Evolutionary conservation across 2,329 filamentous ascomycete species (phyloP).

Genomic region (Hansfordia pulvinata): DNA sequence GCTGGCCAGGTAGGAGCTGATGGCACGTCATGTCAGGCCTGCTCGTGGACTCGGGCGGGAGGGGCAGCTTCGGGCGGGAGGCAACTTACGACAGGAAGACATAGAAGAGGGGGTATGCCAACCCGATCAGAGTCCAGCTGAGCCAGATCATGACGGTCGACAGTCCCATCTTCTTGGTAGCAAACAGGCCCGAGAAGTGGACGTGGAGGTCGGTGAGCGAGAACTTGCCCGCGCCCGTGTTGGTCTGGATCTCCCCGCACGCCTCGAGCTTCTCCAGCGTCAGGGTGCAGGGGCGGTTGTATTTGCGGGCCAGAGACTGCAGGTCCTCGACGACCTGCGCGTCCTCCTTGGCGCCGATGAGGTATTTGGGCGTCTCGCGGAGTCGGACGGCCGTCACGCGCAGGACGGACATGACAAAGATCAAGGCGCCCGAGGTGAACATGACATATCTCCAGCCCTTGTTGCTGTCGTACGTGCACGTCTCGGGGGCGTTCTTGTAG

Average conservation of each 20-base stretch:
- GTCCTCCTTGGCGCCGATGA: constrained; percentile 37
- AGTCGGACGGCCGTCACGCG: constrained; percentile 40
- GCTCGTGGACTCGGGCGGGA: too few species aligned
- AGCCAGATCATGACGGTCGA: constrained; percentile 54
- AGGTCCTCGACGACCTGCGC: constrained; percentile 30
- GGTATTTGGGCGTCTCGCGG: constrained; percentile 46
- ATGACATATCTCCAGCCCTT: constrained; percentile 37
- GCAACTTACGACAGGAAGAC: constrained; percentile 51
- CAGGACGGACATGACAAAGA: constrained; percentile 34
- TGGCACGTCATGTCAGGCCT: too few species aligned
- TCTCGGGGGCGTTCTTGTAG: constrained; percentile 16
- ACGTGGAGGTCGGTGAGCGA: constrained; percentile 20
- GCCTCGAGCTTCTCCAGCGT: constrained; percentile 30
- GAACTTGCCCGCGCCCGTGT: constrained; percentile 19
- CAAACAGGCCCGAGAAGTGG: constrained; percentile 54
- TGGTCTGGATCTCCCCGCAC: constrained; percentile 26
- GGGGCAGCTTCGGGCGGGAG: too few species aligned
- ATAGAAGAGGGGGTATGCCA: constrained; percentile 64
- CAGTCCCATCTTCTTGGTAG: constrained; percentile 41
- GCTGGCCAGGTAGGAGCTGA: constrained; percentile 40
- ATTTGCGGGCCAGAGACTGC: constrained; percentile 21
- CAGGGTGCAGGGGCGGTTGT: constrained; percentile 25
- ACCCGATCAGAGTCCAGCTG: constrained; percentile 56
- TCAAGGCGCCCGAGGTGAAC: constrained; percentile 30
- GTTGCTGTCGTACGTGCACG: constrained; percentile 28